phyloP scores from a whole-genome alignment of 345 rosid species.

The Sisymbrium altissimum region DNA sequence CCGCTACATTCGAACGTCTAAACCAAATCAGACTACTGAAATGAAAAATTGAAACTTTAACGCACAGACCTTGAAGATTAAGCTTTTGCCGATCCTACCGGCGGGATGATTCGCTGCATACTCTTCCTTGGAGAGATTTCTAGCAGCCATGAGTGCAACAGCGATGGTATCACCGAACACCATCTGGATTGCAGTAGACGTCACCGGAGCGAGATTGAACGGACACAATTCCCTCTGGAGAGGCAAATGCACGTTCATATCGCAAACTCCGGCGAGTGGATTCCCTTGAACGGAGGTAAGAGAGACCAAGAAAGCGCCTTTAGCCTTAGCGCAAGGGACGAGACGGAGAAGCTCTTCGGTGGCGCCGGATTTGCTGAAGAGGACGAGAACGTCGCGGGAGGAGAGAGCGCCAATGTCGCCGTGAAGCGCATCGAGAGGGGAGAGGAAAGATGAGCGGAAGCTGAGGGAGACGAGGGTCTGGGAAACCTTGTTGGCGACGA shows the following conservation, averaged over 20 bases:
- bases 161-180: conserved; percentile 98
- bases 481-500: conserved; percentile 91
- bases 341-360: conserved; percentile 88
- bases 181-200: conserved; percentile 98
- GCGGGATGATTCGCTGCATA: conserved; percentile 97
- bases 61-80: conserved; percentile 92
- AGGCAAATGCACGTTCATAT: conserved; percentile 85
- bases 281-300: conserved; percentile 78
- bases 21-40: too few relatives aligned
- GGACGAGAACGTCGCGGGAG: conserved; percentile 57
- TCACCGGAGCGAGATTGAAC: conserved; percentile 91
- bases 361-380: conserved; percentile 79
- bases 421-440: conserved; percentile 91
- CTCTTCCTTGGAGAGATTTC: conserved; percentile 74
- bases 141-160: conserved; percentile 87
- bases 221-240: conserved; percentile 89
- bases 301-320: conserved; percentile 64
- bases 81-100: conserved; percentile 88
- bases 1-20: background rate
- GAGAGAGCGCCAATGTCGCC: conserved; percentile 85
- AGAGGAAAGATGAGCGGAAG: conserved; percentile 67
- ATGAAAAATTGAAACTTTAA: too few relatives aligned
- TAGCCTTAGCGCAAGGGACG: conserved; percentile 87
- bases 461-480: conserved; percentile 85
- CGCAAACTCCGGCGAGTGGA: conserved; percentile 57